These are phyloP conservation scores for Malus fusca DNA, from an alignment of 306 rosid genomes.

Conservation along the genomic window DNA sequence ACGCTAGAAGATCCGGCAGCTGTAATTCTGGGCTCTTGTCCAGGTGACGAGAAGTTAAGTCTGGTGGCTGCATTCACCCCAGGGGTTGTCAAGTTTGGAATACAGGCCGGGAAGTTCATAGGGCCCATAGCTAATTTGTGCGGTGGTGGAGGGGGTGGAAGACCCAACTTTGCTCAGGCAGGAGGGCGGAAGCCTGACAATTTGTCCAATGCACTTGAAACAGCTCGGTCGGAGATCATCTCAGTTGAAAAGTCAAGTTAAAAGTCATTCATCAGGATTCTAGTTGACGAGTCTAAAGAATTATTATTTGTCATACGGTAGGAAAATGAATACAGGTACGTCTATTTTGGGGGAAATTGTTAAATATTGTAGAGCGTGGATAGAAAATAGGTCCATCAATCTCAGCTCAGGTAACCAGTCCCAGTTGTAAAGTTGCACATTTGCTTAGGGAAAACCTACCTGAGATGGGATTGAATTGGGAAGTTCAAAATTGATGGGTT, in stretches of 20 bases:
- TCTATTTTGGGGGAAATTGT: not conserved
- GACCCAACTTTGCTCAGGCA: slow-evolving; percentile 95
- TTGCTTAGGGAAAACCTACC: not conserved
- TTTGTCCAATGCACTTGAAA: slow-evolving; percentile 58
- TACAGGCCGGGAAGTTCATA: slow-evolving; percentile 90
- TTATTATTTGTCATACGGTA: not conserved
- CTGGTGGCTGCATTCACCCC: slow-evolving; percentile 92
- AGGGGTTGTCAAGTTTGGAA: slow-evolving; percentile 58
- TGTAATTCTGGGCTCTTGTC: slow-evolving; percentile 75
- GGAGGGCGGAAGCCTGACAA: slow-evolving; percentile 92
- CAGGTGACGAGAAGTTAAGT: slow-evolving; percentile 85
- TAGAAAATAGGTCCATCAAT: not conserved
- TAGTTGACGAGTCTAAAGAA: not conserved
- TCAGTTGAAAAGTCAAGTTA: slow-evolving; percentile 46
- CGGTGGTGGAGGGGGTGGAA: slow-evolving; percentile 96
- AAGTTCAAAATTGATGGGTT: no score
- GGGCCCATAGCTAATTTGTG: slow-evolving; percentile 85
- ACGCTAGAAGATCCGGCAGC: slow-evolving; percentile 83
- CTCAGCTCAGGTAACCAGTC: not conserved
- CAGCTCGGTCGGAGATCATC: slow-evolving; percentile 61
- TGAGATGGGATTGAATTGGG: not conserved
- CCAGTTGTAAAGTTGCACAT: not conserved
- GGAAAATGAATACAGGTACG: not conserved
- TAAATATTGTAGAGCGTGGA: not conserved
- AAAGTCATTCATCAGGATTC: not conserved